A percentile compares a stretch with the other conserved stretches of the same genome.
Conservation (phyloP, 495 filamentous ascomycete genomes). For the Pyrenula massariospora region DNA sequence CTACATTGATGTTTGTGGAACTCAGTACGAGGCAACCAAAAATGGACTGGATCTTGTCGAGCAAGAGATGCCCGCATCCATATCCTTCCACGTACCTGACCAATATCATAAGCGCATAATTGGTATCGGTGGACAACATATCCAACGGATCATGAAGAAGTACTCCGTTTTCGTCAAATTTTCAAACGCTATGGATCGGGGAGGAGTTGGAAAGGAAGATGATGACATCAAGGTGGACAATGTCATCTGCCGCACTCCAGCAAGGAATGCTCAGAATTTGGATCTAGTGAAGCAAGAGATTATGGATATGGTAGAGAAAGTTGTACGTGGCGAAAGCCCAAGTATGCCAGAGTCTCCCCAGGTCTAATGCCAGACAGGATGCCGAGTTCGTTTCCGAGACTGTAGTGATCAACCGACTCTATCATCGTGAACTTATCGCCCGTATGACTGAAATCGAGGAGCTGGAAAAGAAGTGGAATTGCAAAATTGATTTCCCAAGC, state of each 20-base stretch:
- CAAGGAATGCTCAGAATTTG: slow-evolving; percentile 89
- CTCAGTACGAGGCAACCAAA: slow-evolving; percentile 83
- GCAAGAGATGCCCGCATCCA: slow-evolving; percentile 97
- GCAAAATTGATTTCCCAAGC: slow-evolving; percentile 94
- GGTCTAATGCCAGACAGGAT: slow-evolving; percentile 39
- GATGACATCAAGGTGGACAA: slow-evolving; percentile 98
- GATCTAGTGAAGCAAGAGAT: slow-evolving; percentile 98
- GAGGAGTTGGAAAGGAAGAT: slow-evolving; percentile 84
- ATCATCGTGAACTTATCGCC: slow-evolving; percentile 84
- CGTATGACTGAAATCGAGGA: slow-evolving; percentile 83
- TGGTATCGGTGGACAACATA: slow-evolving; percentile 94
- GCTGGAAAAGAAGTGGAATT: slow-evolving; percentile 96
- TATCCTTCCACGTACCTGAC: slow-evolving; percentile 99
- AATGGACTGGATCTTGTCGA: slow-evolving; percentile 85
- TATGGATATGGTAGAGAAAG: slow-evolving; percentile 98
- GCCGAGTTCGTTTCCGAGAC: slow-evolving; percentile 91
- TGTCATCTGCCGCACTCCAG: slow-evolving; percentile 94
- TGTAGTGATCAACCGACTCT: slow-evolving; percentile 85
- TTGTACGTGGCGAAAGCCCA: slow-evolving; percentile 37
- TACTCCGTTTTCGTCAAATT: slow-evolving; percentile 99
- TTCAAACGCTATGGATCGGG: slow-evolving; percentile 97
- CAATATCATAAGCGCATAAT: slow-evolving; percentile 99
- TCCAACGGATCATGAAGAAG: slow-evolving; percentile 99
- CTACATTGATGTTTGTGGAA: slow-evolving; percentile 93
- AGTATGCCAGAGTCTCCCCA: not conserved